phyloP scores from a whole-genome alignment of 768 basidiomycete genomes.

The button mushroom (Agaricus bisporus) region DNA sequence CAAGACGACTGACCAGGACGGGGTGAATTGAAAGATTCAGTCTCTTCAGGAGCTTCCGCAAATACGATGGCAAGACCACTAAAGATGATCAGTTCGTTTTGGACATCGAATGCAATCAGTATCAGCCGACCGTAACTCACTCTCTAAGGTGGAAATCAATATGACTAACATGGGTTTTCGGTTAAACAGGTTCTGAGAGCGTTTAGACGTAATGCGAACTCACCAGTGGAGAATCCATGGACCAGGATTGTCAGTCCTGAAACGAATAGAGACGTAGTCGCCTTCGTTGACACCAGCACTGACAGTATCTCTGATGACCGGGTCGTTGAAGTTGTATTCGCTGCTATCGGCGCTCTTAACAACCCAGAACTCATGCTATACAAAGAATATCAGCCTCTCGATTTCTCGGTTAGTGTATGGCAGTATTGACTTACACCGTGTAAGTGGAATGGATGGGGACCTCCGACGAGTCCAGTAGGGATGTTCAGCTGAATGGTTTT shows the following conservation, averaged over 20 bases:
- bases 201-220: conserved; percentile 5
- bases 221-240: conserved; percentile 48
- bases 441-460: conserved; percentile 35
- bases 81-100: not conserved
- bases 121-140: conserved; percentile 17
- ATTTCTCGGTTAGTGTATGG: not conserved
- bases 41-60: conserved; percentile 21
- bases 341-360: conserved; percentile 30
- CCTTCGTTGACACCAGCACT: conserved; percentile 22
- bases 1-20: not conserved
- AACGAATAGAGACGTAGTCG: conserved; percentile 40
- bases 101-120: not conserved
- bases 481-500: conserved; percentile 29
- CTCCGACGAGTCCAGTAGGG: conserved; percentile 28
- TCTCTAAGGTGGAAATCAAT: conserved; percentile 48
- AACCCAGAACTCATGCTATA: conserved; percentile 40
- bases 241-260: conserved; percentile 45
- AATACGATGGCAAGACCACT: conserved; percentile 30
- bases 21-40: not conserved
- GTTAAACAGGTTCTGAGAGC: not conserved
- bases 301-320: conserved; percentile 28
- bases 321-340: conserved; percentile 39
- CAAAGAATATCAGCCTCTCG: not conserved
- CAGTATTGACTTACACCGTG: conserved; percentile 24
- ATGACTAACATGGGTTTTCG: conserved; percentile 24